Evolutionary conservation across 192 early-diverging fungal genomes (phyloP).

Genomic region (Paraglomus occultum): DNA sequence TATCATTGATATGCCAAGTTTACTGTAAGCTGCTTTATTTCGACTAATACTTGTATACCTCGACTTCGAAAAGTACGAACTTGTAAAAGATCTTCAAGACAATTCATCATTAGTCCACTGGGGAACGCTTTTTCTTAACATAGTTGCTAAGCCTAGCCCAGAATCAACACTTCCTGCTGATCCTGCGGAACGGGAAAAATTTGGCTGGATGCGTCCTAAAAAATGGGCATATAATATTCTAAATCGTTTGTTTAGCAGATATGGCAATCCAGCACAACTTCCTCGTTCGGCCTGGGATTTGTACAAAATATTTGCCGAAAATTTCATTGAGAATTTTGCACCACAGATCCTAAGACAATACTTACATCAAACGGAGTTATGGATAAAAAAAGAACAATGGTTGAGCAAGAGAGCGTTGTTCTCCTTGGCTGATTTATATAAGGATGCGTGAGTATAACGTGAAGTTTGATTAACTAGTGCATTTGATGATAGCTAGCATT

Average conservation of each 20-base stretch:
- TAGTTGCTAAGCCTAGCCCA: slow-evolving; percentile 68
- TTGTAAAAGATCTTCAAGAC: slow-evolving; percentile 63
- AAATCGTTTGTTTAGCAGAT: slow-evolving; percentile 75
- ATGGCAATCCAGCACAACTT: slow-evolving; percentile 70
- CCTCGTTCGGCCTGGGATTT: slow-evolving; percentile 42
- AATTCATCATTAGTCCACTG: slow-evolving; percentile 76
- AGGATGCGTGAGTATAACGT: slow-evolving; percentile 56
- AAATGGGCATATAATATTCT: slow-evolving; percentile 92
- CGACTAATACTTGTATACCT: no score
- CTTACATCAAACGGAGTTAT: slow-evolving; percentile 77
- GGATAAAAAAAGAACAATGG: slow-evolving; percentile 69
- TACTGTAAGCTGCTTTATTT: no score
- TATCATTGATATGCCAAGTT: no score
- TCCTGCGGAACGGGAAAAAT: slow-evolving; percentile 72
- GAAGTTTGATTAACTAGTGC: neutral
- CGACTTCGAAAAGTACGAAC: slow-evolving; percentile 38
- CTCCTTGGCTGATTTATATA: slow-evolving; percentile 72
- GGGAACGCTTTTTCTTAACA: slow-evolving; percentile 82
- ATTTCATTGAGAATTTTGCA: slow-evolving; percentile 87
- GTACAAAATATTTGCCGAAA: slow-evolving; percentile 68
- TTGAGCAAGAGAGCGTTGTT: slow-evolving; percentile 70
- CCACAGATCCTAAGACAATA: slow-evolving; percentile 87
- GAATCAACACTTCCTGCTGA: slow-evolving; percentile 54
- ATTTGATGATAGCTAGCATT: neutral
- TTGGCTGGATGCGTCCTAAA: slow-evolving; percentile 90